Percentiles rank a stretch among this genome's conserved stretches.
Evolutionary conservation across 805 yeast genomes (phyloP).

Genomic region (Blastobotrys peoriensis): DNA sequence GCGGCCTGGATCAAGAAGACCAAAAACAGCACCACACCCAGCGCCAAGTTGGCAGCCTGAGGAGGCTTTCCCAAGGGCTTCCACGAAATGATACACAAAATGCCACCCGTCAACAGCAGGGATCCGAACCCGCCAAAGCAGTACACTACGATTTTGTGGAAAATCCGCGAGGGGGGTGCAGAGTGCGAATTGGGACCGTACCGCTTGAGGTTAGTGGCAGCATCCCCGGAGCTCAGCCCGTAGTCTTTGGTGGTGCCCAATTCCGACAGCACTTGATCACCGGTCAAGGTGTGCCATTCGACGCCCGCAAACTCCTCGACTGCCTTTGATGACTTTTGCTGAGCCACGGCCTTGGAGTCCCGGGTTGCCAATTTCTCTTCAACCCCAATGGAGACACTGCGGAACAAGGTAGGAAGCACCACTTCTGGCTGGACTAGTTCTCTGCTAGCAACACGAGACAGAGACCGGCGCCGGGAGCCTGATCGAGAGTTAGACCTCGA

Average conservation of each 20-base stretch:
- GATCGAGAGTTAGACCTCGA: not conserved
- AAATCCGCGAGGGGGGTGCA: conserved; percentile 31
- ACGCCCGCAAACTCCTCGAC: not conserved
- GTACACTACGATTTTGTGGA: conserved; percentile 33
- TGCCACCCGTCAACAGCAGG: conserved; percentile 36
- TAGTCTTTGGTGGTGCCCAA: not conserved
- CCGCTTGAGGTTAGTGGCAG: conserved; percentile 8
- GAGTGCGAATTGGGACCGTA: conserved; percentile 36
- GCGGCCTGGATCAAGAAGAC: conserved; percentile 38
- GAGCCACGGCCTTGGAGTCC: not conserved
- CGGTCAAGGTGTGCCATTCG: conserved; percentile 3
- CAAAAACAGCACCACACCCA: conserved; percentile 36
- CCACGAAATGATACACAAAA: conserved; percentile 38
- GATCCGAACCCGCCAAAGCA: conserved; percentile 45
- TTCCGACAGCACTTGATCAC: not conserved
- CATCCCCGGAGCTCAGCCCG: conserved; percentile 1
- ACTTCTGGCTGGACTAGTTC: conserved; percentile 2
- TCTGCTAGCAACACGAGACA: not conserved
- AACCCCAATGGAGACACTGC: conserved; percentile 6
- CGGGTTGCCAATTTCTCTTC: conserved; percentile 2
- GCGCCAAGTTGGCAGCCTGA: conserved; percentile 36
- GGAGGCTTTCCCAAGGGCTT: conserved; percentile 46
- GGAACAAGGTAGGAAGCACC: conserved; percentile 5
- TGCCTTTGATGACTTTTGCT: not conserved
- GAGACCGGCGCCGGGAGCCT: not conserved